Evolutionary conservation across 345 rosid genomes (phyloP).

Genomic region (Populus nigra): DNA sequence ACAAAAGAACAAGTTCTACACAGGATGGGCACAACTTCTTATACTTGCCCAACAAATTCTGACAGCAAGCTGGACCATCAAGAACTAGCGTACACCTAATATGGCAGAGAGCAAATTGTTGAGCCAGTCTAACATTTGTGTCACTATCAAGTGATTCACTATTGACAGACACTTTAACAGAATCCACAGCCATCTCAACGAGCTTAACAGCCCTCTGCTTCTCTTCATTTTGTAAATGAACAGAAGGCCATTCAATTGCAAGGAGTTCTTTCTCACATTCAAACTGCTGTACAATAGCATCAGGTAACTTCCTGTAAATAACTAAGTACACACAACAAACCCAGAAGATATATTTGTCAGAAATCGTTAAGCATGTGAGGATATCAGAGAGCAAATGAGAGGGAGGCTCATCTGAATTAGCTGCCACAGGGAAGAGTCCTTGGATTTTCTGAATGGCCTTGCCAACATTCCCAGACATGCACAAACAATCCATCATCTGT

Average conservation of each 20-base stretch:
- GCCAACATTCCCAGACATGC: constrained; percentile 68
- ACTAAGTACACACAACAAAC: constrained; percentile 95
- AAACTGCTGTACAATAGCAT: constrained; percentile 56
- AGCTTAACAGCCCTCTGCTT: constrained; percentile 53
- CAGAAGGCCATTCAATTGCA: constrained; percentile 71
- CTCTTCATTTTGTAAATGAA: constrained; percentile 47
- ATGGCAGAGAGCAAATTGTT: constrained; percentile 59
- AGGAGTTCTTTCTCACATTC: constrained; percentile 75
- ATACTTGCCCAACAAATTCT: constrained; percentile 54
- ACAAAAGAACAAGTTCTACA: constrained; percentile 62
- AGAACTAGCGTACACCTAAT: constrained; percentile 58
- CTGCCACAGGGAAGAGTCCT: constrained; percentile 37
- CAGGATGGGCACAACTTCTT: constrained; percentile 54
- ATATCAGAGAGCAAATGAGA: constrained; percentile 67
- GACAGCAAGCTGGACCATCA: constrained; percentile 40
- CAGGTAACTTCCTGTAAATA: constrained; percentile 96
- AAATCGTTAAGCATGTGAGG: constrained; percentile 72
- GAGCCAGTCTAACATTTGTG: constrained; percentile 35
- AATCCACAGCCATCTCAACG: constrained; percentile 45
- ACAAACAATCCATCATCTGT: constrained; percentile 82
- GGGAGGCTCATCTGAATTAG: constrained; percentile 58
- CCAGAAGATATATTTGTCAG: constrained; percentile 98
- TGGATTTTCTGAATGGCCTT: constrained; percentile 58
- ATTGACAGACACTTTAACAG: constrained; percentile 30
- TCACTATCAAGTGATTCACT: constrained; percentile 29